Percentiles rank a stretch among this genome's conserved stretches.
Evolutionary conservation across 2,329 filamentous ascomycete genomes (phyloP).

Genomic region (Trematosphaeria pertusa): DNA sequence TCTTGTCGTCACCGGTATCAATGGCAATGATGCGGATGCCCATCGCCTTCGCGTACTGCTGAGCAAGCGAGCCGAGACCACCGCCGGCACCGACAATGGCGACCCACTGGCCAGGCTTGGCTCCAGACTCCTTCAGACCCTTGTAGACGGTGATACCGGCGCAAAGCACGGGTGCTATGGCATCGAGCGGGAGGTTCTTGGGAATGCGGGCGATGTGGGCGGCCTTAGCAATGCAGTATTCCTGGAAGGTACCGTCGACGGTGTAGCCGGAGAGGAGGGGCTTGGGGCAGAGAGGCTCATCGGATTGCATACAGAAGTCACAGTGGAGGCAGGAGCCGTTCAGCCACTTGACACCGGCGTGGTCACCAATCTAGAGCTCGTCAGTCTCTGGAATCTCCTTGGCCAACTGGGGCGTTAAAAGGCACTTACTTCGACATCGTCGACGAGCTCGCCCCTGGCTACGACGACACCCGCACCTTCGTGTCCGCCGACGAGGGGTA

Average conservation of each 20-base stretch:
- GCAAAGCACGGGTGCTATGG: conserved; percentile 80
- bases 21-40: conserved; percentile 81
- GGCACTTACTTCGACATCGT: conserved; percentile 66
- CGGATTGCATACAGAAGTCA: conserved; percentile 78
- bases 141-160: conserved; percentile 90
- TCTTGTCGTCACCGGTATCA: conserved; percentile 84
- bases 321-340: conserved; percentile 86
- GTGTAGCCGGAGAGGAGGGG: conserved; percentile 86
- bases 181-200: conserved; percentile 77
- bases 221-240: conserved; percentile 88
- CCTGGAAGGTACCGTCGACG: conserved; percentile 91
- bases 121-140: conserved; percentile 84
- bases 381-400: neutral
- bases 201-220: conserved; percentile 83
- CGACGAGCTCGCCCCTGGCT: conserved; percentile 76
- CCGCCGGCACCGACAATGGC: conserved; percentile 88
- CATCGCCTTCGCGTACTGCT: conserved; percentile 93
- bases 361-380: conserved; percentile 69
- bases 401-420: neutral
- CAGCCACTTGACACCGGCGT: conserved; percentile 90
- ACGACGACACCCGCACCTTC: conserved; percentile 85
- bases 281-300: conserved; percentile 83
- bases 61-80: conserved; percentile 78
- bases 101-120: conserved; percentile 75
- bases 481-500: conserved; percentile 83